Evolutionary conservation across 805 yeast genomes (phyloP).

Genomic region (Jamesozyma rosinii): DNA sequence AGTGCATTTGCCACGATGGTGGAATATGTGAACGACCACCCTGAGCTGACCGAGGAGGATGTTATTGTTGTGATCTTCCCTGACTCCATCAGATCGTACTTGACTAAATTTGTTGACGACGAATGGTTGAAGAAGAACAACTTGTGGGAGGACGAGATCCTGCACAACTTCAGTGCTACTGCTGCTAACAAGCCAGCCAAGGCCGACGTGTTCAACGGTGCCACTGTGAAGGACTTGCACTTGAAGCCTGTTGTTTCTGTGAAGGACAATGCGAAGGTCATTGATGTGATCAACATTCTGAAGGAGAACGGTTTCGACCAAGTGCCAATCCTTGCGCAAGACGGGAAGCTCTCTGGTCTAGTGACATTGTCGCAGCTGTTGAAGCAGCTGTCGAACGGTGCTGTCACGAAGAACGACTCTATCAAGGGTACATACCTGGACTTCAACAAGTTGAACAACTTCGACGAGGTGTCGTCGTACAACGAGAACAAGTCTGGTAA

Average conservation of each 20-base stretch:
- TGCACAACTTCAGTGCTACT: conserved; percentile 28
- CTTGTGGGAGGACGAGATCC: conserved; percentile 49
- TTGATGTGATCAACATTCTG: conserved; percentile 57
- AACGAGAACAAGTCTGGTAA: conserved; percentile 53
- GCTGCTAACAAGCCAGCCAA: conserved; percentile 18
- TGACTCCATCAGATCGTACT: conserved; percentile 76
- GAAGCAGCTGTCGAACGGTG: conserved; percentile 54
- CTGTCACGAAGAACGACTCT: conserved; percentile 46
- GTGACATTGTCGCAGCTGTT: conserved; percentile 67
- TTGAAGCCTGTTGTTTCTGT: conserved; percentile 78
- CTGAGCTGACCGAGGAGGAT: conserved; percentile 59
- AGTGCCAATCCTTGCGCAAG: conserved; percentile 56
- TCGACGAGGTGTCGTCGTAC: conserved; percentile 49
- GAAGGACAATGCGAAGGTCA: conserved; percentile 46
- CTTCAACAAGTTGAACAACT: conserved; percentile 61
- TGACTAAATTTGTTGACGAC: conserved; percentile 81
- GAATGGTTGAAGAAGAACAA: conserved; percentile 82
- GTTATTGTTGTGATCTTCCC: conserved; percentile 75
- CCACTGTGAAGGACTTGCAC: conserved; percentile 58
- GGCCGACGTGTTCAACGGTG: conserved; percentile 40
- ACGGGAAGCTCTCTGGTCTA: conserved; percentile 61
- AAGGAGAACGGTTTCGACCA: conserved; percentile 77
- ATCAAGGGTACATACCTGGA: conserved; percentile 48
- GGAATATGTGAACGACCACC: conserved; percentile 51
- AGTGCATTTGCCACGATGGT: conserved; percentile 74